Percentiles rank a stretch among this genome's conserved stretches.
Conservation (phyloP, 2,329 filamentous ascomycete species). For the Microascus cirrosus region DNA sequence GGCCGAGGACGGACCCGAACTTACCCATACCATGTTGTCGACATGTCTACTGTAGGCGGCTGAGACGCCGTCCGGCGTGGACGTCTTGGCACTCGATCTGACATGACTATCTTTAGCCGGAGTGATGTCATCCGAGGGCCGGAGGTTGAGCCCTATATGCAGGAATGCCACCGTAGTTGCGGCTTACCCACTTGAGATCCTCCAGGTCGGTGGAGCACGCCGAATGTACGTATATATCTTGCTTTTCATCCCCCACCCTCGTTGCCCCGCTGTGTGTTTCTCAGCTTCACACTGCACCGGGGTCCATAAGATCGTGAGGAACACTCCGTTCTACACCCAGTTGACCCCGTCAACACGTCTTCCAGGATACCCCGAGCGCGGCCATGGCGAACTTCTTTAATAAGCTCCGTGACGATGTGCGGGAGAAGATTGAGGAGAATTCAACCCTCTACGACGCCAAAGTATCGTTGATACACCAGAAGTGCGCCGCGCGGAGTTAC, state of each 20-base stretch:
- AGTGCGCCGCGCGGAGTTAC: constrained; percentile 24
- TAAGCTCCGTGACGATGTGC: constrained; percentile 1
- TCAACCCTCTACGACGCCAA: constrained; percentile 40
- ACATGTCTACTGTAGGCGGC: background rate
- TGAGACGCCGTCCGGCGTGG: background rate
- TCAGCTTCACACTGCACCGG: background rate
- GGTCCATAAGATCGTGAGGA: background rate
- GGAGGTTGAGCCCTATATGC: background rate
- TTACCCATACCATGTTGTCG: background rate
- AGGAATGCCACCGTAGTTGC: background rate
- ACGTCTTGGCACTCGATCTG: background rate
- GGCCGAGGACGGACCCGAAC: no score
- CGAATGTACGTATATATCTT: background rate
- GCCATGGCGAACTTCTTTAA: background rate
- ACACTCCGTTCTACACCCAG: background rate
- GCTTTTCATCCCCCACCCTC: background rate
- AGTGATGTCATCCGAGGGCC: background rate
- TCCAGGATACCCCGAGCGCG: background rate
- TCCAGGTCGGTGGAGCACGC: background rate
- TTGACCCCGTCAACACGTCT: background rate
- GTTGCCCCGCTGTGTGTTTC: background rate
- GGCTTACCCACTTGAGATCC: no score
- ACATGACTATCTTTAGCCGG: background rate
- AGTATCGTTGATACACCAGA: constrained; percentile 44
- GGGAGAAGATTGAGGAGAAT: background rate